Evolutionary conservation across 2,329 filamentous ascomycete species (phyloP).

Genomic region (Cordyceps militaris): DNA sequence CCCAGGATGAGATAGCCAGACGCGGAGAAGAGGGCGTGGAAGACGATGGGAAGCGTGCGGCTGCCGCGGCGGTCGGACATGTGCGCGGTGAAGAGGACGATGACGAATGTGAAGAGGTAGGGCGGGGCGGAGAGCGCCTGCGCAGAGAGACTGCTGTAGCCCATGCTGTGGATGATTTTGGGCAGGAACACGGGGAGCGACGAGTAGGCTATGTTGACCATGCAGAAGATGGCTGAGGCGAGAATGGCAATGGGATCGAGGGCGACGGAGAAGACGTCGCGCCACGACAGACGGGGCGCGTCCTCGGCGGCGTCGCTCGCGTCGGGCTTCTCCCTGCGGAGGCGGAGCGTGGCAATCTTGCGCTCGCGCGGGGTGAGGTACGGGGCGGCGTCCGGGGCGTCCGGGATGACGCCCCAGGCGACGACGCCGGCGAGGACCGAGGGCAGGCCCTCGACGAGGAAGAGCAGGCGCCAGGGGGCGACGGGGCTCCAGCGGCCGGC

Average conservation of each 20-base stretch:
- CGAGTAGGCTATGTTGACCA: slow-evolving; percentile 80
- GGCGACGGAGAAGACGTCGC: slow-evolving; percentile 53
- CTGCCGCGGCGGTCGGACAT: slow-evolving; percentile 60
- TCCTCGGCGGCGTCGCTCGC: slow-evolving; percentile 15
- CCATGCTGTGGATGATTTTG: slow-evolving; percentile 71
- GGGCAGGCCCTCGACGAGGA: slow-evolving; percentile 79
- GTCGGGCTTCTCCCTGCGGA: slow-evolving; percentile 43
- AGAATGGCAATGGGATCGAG: slow-evolving; percentile 65
- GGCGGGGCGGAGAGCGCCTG: slow-evolving; percentile 79
- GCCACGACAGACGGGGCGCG: slow-evolving; percentile 39
- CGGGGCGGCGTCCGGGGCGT: slow-evolving; percentile 59
- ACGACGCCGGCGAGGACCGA: slow-evolving; percentile 67
- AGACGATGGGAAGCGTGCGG: slow-evolving; percentile 59
- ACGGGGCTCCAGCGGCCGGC: slow-evolving; percentile 55
- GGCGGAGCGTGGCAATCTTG: slow-evolving; percentile 62
- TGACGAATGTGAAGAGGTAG: slow-evolving; percentile 66
- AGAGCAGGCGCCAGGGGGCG: slow-evolving; percentile 78
- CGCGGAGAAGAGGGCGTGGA: slow-evolving; percentile 61
- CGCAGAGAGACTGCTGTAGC: slow-evolving; percentile 57
- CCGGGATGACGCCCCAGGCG: slow-evolving; percentile 70
- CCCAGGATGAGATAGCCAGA: slow-evolving; percentile 54
- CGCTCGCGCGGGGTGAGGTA: slow-evolving; percentile 59
- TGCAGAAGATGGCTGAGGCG: slow-evolving; percentile 77
- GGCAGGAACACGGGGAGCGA: slow-evolving; percentile 84
- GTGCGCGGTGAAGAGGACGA: slow-evolving; percentile 65